Conservation (phyloP, 495 filamentous ascomycete genomes). For the Poronia punctata region DNA sequence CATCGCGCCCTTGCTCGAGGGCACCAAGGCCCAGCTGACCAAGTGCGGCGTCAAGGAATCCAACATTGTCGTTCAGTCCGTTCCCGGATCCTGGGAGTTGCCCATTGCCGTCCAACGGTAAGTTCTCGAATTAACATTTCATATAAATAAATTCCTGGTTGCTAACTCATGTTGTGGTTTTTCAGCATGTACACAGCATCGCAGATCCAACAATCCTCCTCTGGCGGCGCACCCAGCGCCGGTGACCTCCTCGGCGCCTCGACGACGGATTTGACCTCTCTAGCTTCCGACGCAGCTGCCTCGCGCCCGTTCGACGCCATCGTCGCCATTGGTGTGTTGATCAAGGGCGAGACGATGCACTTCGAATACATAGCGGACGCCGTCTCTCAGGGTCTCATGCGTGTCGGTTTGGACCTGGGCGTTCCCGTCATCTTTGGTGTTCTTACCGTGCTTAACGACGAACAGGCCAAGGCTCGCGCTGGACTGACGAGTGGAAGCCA, state of each 20-base stretch:
- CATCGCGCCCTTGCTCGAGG: slow-evolving; percentile 73
- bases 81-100: slow-evolving; percentile 91
- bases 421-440: slow-evolving; percentile 90
- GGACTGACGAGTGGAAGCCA: slow-evolving; percentile 60
- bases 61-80: slow-evolving; percentile 82
- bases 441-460: slow-evolving; percentile 79
- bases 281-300: slow-evolving; percentile 22
- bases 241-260: slow-evolving; percentile 72
- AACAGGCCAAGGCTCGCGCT: slow-evolving; percentile 81
- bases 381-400: slow-evolving; percentile 86
- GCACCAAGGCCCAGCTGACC: slow-evolving; percentile 46
- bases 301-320: slow-evolving; percentile 78
- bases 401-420: slow-evolving; percentile 79
- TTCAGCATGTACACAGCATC: slow-evolving; percentile 76
- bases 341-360: slow-evolving; percentile 98
- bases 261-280: slow-evolving; percentile 51
- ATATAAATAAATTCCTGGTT: background rate
- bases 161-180: slow-evolving; percentile 3
- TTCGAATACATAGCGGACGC: slow-evolving; percentile 97
- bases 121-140: slow-evolving; percentile 6
- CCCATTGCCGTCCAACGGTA: slow-evolving; percentile 81
- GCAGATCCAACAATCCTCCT: slow-evolving; percentile 69
- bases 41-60: slow-evolving; percentile 71
- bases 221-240: slow-evolving; percentile 52
- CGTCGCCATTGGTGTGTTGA: slow-evolving; percentile 90